These are phyloP conservation scores for Fusarium vanettenii DNA, from an alignment of 2,329 filamentous ascomycete genomes.

Conservation along the genomic window DNA sequence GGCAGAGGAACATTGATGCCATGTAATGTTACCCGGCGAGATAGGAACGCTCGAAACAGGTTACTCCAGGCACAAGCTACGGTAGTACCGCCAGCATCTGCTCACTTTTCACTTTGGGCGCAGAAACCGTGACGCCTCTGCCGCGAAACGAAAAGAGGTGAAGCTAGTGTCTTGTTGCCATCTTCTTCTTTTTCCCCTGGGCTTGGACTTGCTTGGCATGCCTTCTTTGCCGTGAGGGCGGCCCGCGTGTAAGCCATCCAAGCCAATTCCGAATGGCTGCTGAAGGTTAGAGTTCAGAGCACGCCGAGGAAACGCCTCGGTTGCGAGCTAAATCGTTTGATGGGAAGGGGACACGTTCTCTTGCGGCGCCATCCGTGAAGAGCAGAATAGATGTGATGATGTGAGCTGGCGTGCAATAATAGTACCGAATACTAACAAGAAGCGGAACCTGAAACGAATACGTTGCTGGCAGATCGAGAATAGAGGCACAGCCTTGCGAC, in stretches of 20 bases:
- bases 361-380: background rate
- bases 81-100: constrained; percentile 11
- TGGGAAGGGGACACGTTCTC: background rate
- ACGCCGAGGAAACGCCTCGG: background rate
- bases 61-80: constrained; percentile 18
- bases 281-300: constrained; percentile 20
- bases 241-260: constrained; percentile 17
- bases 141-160: constrained; percentile 4
- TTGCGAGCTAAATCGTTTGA: constrained; percentile 7
- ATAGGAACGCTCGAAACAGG: background rate
- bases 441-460: constrained; percentile 36
- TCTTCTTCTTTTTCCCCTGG: background rate
- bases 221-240: constrained; percentile 14
- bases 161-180: background rate
- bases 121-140: constrained; percentile 30
- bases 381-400: background rate
- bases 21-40: background rate
- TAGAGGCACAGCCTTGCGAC: constrained; percentile 10
- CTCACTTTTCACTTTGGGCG: constrained; percentile 23
- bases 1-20: background rate
- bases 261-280: constrained; percentile 16
- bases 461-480: constrained; percentile 1
- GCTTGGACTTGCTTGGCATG: background rate
- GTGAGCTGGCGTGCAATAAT: background rate
- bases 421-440: constrained; percentile 14